phyloP scores from a whole-genome alignment of 495 filamentous ascomycete genomes.

The Xylaria nigripes region DNA sequence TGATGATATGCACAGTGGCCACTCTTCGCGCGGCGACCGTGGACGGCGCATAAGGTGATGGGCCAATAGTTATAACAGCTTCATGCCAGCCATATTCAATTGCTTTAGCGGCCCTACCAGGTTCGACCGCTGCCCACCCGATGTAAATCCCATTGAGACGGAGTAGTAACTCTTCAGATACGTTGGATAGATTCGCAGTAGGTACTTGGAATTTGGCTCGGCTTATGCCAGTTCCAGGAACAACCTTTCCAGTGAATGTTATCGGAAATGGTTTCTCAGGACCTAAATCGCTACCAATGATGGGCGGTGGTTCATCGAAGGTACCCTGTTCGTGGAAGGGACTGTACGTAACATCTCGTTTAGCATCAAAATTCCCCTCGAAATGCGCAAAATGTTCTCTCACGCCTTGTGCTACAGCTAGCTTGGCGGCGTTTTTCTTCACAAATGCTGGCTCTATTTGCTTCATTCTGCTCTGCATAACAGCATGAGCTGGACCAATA shows the following conservation, averaged over 20 bases:
- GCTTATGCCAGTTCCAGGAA: constrained; percentile 26
- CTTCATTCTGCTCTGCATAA: constrained; percentile 27
- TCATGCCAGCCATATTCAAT: constrained; percentile 39
- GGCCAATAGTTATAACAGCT: constrained; percentile 45
- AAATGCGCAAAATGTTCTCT: constrained; percentile 25
- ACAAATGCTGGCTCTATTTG: constrained; percentile 37
- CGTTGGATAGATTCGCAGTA: constrained; percentile 34
- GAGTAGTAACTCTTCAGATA: constrained; percentile 38
- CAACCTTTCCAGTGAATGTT: constrained; percentile 40
- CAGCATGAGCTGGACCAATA: constrained; percentile 39
- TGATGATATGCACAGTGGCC: constrained; percentile 37
- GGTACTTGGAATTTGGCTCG: constrained; percentile 25
- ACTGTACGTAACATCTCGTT: constrained; percentile 19
- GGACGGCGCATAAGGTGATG: constrained; percentile 29
- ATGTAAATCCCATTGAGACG: constrained; percentile 54
- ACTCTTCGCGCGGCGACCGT: constrained; percentile 33
- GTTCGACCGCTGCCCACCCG: constrained; percentile 47
- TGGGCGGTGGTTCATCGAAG: constrained; percentile 11
- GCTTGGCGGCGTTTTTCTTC: constrained; percentile 32
- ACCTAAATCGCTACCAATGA: constrained; percentile 37
- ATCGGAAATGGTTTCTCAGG: constrained; percentile 53
- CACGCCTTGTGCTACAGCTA: constrained; percentile 37
- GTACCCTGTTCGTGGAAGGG: constrained; percentile 14
- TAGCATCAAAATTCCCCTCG: constrained; percentile 19
- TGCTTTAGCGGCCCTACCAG: constrained; percentile 14